A percentile compares a stretch with the other conserved stretches of the same genome.
phyloP scores from a whole-genome alignment of 2,329 filamentous ascomycete species.

The Talaromyces sp. region DNA sequence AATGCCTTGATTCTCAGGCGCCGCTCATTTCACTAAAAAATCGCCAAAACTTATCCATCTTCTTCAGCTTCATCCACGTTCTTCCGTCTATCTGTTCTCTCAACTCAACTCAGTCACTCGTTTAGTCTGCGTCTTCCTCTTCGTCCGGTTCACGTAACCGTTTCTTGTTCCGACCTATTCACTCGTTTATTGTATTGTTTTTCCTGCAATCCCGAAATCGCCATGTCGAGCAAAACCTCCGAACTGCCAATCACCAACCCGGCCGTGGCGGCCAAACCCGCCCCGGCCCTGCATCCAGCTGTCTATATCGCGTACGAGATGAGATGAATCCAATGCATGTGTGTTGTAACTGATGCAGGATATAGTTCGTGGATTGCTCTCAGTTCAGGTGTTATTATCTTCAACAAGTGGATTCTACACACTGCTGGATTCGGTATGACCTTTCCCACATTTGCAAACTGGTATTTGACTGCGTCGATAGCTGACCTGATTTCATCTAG shows the following conservation, averaged over 20 bases:
- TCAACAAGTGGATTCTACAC: conserved; percentile 98
- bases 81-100: neutral
- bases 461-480: conserved; percentile 17
- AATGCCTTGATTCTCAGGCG: neutral
- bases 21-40: neutral
- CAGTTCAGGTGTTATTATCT: conserved; percentile 90
- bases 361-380: conserved; percentile 81
- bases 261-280: conserved; percentile 8
- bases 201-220: neutral
- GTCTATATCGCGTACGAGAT: conserved; percentile 67
- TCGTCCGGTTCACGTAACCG: neutral
- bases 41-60: neutral
- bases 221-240: conserved; percentile 11
- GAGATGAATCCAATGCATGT: conserved; percentile 10
- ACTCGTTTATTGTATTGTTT: neutral
- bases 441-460: too few relatives aligned
- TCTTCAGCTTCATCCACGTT: neutral
- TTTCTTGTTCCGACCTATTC: neutral
- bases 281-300: conserved; percentile 64
- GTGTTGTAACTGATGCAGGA: neutral
- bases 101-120: conserved; percentile 8
- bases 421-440: conserved; percentile 73
- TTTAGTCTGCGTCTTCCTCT: neutral
- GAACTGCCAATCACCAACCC: conserved; percentile 11
- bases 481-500: neutral